A percentile compares a stretch with the other conserved stretches of the same genome.
These are phyloP conservation scores for Kwoniella sp. DNA, from an alignment of 768 basidiomycete genomes.

Conservation along the genomic window DNA sequence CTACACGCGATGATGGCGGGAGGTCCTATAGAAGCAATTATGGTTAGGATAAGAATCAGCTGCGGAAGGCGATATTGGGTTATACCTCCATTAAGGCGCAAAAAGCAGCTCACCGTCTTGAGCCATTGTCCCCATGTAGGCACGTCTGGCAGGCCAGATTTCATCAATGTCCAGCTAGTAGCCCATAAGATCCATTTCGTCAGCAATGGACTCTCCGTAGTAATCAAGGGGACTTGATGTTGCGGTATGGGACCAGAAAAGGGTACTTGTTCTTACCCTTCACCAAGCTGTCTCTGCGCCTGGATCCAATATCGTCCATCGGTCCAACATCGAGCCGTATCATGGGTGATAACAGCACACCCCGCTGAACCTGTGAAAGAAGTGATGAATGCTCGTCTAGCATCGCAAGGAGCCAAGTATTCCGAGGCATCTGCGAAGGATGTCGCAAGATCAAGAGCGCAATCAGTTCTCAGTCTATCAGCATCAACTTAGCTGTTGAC, in stretches of 20 bases:
- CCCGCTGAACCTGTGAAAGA: constrained; percentile 95
- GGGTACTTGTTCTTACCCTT: constrained; percentile 74
- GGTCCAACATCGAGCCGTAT: constrained; percentile 81
- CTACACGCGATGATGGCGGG: constrained; percentile 30
- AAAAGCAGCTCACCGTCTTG: constrained; percentile 26
- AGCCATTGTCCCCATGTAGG: constrained; percentile 31
- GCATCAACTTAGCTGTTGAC: too few species aligned
- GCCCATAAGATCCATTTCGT: too few species aligned
- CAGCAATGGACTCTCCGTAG: too few species aligned
- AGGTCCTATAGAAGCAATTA: constrained; percentile 10
- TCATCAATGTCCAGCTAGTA: constrained; percentile 94
- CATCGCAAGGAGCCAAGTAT: constrained; percentile 80
- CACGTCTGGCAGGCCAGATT: constrained; percentile 78
- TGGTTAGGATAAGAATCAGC: too few species aligned
- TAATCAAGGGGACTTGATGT: too few species aligned
- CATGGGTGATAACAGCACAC: constrained; percentile 73
- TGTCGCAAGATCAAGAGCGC: too few species aligned
- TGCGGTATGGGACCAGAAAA: too few species aligned
- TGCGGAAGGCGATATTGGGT: too few species aligned
- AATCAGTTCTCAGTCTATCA: too few species aligned
- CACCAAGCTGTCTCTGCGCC: constrained; percentile 75
- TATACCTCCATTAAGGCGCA: too few species aligned
- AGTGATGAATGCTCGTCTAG: constrained; percentile 82
- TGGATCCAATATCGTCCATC: constrained; percentile 96
- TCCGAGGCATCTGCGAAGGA: constrained; percentile 73